Evolutionary conservation across 2,329 filamentous ascomycete genomes (phyloP), one percentile per base, ranked within the genome.

Genomic region (Diaporthe sp.): DNA sequence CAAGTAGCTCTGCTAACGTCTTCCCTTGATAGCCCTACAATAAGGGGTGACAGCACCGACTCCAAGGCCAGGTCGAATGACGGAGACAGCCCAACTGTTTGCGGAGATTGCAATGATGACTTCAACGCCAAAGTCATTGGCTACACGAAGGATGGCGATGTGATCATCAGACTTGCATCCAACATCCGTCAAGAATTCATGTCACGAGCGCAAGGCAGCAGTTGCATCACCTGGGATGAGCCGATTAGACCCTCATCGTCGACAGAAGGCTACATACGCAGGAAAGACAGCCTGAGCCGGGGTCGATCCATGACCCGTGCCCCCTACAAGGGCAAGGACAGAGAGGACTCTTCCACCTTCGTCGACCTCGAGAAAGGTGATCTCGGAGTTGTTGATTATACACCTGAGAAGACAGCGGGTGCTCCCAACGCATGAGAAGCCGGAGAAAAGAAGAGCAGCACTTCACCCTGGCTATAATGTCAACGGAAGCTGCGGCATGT

Each of bases 271-370:
- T 50, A 63, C 35, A 71, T 58, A 6, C 47, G 44, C 70, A 71
- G 70, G 44, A 50, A 71, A 32, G 55, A 71, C 55, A 71, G 70
- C 55, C 42, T 61, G 25, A 37, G n/a, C 13, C 72, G 47, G 19
- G 53, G 66, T 6, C 53, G 63, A 51, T 75, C 70, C 22, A 59
- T 65, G 35, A 69, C 73, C 35, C 59, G 73, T 27, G 50, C 35
- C 15, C 47, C 73, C 55, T 56, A 27, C 55, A 75, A 73, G 12
- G 75, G 76, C 8, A 80, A 79, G 61, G 77, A 78, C 19, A 76
- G 70, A 35, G 75, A 78, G 7, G 71, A 78, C 37, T 37, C 27
- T 8, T 37, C 27, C 32, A 3, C 19, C 15, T 63, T 44, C 12
- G 15, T 27, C 39, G 44, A 68, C 63, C 42, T 35, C 15, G 63